These are phyloP conservation scores for Podila epigama DNA, from an alignment of 192 early-diverging fungal genomes.

Conservation along the genomic window DNA sequence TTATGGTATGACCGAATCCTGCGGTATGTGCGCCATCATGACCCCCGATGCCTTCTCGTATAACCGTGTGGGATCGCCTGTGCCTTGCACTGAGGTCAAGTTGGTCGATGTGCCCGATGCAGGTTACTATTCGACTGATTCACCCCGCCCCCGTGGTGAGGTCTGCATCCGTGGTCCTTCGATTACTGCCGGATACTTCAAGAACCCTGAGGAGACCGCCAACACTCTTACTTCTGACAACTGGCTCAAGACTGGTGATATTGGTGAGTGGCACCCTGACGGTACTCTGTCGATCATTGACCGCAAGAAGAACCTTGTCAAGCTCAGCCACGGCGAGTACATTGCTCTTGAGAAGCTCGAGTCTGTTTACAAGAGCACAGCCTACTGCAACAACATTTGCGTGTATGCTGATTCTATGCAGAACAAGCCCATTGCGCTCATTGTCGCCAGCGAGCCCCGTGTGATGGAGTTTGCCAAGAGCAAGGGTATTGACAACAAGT, in stretches of 20 bases:
- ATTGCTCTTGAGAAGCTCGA: conserved; percentile 93
- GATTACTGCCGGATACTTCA: conserved; percentile 79
- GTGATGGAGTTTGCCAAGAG: conserved; percentile 44
- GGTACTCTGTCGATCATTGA: conserved; percentile 85
- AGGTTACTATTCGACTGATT: conserved; percentile 61
- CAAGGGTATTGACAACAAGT: conserved; percentile 28
- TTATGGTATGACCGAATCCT: conserved; percentile 84
- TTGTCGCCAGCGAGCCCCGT: conserved; percentile 65
- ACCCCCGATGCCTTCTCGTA: conserved; percentile 60
- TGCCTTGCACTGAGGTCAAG: conserved; percentile 76
- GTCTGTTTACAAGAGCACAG: conserved; percentile 77
- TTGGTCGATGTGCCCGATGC: conserved; percentile 71
- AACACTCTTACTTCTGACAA: conserved; percentile 71
- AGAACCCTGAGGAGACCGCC: conserved; percentile 63
- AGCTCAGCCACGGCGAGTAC: conserved; percentile 85
- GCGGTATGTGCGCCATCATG: conserved; percentile 74
- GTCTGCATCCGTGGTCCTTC: conserved; percentile 79
- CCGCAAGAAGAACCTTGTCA: conserved; percentile 89
- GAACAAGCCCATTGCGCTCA: conserved; percentile 72
- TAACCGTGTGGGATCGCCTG: conserved; percentile 75
- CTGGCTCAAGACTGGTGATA: conserved; percentile 87
- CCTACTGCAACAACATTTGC: conserved; percentile 74
- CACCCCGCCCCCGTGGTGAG: conserved; percentile 74
- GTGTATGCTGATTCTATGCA: conserved; percentile 74
- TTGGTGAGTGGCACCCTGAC: conserved; percentile 77